Base-by-base conservation (phyloP, 768 basidiomycete genomes). In the Hebeloma cylindrosporum region DNA sequence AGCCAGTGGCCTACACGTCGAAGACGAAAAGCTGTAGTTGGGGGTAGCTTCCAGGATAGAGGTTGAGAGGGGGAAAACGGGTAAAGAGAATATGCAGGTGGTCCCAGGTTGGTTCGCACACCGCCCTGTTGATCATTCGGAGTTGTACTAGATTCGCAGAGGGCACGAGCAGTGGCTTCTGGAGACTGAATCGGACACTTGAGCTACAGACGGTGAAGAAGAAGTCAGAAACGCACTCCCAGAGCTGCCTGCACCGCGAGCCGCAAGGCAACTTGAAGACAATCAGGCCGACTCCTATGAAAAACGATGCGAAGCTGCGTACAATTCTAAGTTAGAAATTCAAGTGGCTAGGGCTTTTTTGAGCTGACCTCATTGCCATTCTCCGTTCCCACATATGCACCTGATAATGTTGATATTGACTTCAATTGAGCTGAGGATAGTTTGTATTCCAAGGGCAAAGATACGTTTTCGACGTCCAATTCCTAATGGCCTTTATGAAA, bases 1-100 rank as follows among this genome's bases (percentile, higher is more conserved):
- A 83, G 69, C 80, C 79, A 86, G 53, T 84, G 77, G 9, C 73
- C 75, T 10, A 88, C 76, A 37, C 77, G 73, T 35, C 85, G 75
- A 34, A 85, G 58, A 37, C 88, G 74, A 57, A 84, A 85, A 20
- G 73, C 64, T 46, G 68, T 65, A 28, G 66, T 65, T 7, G 68
- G 49, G 16, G 64, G 64, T 52, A 72, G 64, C 28, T 67, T 74
- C 72, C 78, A 80, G 5, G 75, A 73, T 27, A 77, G 59, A 7
- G 74, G 57, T 11, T 70, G 75, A 8, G 76, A 67, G 1, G 78
- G 64, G 5, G 77, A 53, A 56, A 86, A 86, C 0, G 88, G 88
- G 60, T 81, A 90, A 28, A 86, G 51, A n/a, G 83, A 75, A 58
- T 85, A 88, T 13, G 57, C 57, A 22, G 64, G 60, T 3, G 66